Percentiles rank a stretch among this genome's conserved stretches.
These are phyloP conservation scores for Macrocybe gigantea DNA, from an alignment of 768 basidiomycete species.

Conservation along the genomic window DNA sequence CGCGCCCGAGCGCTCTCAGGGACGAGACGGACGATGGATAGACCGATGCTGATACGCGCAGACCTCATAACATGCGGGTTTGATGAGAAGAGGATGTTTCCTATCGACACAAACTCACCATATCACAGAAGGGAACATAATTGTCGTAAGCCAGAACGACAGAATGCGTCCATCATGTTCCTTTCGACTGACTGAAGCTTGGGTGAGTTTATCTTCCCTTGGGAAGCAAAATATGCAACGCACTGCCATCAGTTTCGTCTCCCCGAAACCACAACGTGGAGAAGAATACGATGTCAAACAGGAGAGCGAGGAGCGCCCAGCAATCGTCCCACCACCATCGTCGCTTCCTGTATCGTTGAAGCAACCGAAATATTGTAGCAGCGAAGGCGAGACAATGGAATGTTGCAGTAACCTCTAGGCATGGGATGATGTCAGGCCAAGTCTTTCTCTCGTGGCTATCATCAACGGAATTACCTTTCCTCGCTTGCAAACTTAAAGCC, in stretches of 20 bases:
- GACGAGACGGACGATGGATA: slow-evolving; percentile 12
- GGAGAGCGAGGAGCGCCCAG: slow-evolving; percentile 9
- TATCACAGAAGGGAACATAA: slow-evolving; percentile 4
- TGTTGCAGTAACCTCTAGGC: slow-evolving; percentile 5
- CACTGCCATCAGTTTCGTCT: background rate
- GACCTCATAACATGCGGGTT: slow-evolving; percentile 4
- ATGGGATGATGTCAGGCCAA: background rate
- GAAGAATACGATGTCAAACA: slow-evolving; percentile 5
- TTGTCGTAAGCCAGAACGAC: slow-evolving; percentile 5
- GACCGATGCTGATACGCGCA: slow-evolving; percentile 12
- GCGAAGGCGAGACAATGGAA: slow-evolving; percentile 10
- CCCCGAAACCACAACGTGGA: slow-evolving; percentile 8
- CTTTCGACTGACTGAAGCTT: background rate
- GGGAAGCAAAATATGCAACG: background rate
- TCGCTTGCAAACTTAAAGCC: too few relatives aligned
- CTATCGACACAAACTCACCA: slow-evolving; percentile 7
- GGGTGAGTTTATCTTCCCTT: background rate
- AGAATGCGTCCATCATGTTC: background rate
- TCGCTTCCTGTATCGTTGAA: slow-evolving; percentile 10
- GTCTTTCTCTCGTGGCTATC: background rate
- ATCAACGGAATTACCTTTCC: too few relatives aligned
- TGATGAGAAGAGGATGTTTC: background rate
- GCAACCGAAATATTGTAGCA: slow-evolving; percentile 12
- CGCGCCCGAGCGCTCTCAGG: slow-evolving; percentile 4
- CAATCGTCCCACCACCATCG: slow-evolving; percentile 18